These are phyloP conservation scores for Pleodorina starrii DNA, from an alignment of 139 green algal species.

Conservation along the genomic window DNA sequence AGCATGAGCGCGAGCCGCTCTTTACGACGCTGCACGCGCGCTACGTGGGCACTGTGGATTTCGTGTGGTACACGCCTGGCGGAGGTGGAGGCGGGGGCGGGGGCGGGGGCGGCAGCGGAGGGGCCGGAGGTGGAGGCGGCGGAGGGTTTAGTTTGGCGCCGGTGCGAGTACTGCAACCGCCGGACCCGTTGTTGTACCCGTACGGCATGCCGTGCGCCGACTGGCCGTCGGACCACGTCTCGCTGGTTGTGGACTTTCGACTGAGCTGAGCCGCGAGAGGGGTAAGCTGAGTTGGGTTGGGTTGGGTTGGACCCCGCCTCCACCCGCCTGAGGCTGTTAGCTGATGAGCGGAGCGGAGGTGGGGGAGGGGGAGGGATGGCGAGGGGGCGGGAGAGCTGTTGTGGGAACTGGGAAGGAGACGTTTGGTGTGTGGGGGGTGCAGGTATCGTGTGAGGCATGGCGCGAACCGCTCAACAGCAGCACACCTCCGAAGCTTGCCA, in stretches of 20 bases:
- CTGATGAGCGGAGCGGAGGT: not conserved
- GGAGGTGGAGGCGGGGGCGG: not conserved
- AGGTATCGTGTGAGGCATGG: too few species aligned
- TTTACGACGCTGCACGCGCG: slow-evolving; percentile 54
- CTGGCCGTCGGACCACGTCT: slow-evolving; percentile 60
- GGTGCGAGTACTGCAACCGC: slow-evolving; percentile 54
- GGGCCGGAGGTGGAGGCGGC: not conserved
- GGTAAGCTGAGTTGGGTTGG: not conserved
- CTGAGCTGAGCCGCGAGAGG: slow-evolving; percentile 10
- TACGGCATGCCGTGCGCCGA: slow-evolving; percentile 49
- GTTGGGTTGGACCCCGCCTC: too few species aligned
- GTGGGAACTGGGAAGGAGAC: too few species aligned
- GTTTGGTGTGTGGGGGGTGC: too few species aligned
- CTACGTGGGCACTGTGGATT: slow-evolving; percentile 63
- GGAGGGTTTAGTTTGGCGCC: not conserved
- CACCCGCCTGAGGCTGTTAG: not conserved
- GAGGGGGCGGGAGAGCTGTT: too few species aligned
- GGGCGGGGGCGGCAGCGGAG: not conserved
- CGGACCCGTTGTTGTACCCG: slow-evolving; percentile 4
- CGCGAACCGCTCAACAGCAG: too few species aligned
- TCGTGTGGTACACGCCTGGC: slow-evolving; percentile 57
- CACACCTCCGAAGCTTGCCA: too few species aligned
- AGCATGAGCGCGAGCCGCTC: slow-evolving; percentile 23
- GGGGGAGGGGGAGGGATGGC: too few species aligned
- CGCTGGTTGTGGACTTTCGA: slow-evolving; percentile 54